These are phyloP conservation scores for Viola pubescens DNA, from an alignment of 441 rosid species.

Conservation along the genomic window DNA sequence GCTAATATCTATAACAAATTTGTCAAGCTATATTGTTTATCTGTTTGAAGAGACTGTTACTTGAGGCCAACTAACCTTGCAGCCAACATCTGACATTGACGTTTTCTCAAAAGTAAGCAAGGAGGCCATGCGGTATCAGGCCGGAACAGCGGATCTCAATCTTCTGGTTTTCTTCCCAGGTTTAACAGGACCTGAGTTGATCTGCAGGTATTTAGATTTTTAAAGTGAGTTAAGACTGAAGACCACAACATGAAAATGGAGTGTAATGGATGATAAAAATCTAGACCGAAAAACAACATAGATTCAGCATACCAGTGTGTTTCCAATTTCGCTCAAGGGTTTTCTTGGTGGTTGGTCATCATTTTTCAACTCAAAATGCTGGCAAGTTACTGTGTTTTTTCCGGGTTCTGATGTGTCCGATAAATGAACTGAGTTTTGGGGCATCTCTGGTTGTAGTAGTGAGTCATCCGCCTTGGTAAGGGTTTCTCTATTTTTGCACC, in stretches of 20 bases:
- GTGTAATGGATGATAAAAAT: background rate
- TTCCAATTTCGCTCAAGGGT: constrained; percentile 64
- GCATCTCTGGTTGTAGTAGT: constrained; percentile 10
- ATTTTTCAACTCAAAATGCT: constrained; percentile 24
- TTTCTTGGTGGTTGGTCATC: constrained; percentile 36
- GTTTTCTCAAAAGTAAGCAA: background rate
- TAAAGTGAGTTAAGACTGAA: background rate
- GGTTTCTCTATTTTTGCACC: constrained; percentile 60
- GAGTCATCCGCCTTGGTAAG: constrained; percentile 19
- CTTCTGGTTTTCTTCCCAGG: constrained; percentile 16
- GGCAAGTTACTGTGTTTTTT: constrained; percentile 19
- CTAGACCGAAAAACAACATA: background rate
- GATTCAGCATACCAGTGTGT: constrained; percentile 40
- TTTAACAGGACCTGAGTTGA: constrained; percentile 21
- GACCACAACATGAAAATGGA: background rate
- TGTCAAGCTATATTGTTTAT: no score
- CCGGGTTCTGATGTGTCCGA: constrained; percentile 21
- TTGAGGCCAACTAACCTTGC: no score
- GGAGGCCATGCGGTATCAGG: background rate
- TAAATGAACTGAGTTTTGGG: constrained; percentile 12
- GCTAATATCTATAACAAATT: no score
- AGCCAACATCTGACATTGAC: no score
- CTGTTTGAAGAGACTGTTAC: no score
- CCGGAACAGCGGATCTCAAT: constrained; percentile 11
- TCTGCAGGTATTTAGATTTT: constrained; percentile 12